phyloP scores from a whole-genome alignment of 164 flowering plant species.

The Piper longum region DNA sequence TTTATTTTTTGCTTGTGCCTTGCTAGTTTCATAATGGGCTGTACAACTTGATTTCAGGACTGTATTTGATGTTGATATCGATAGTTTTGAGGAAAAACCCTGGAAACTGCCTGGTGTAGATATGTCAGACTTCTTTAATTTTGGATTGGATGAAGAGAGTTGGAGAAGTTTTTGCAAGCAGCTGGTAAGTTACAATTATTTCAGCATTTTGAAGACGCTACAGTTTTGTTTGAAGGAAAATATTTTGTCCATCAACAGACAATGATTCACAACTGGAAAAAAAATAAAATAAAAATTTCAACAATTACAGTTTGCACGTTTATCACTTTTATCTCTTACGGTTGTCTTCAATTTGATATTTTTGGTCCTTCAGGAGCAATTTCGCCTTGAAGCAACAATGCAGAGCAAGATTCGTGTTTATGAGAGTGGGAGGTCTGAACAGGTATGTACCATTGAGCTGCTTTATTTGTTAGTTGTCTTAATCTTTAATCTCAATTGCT shows the following conservation, averaged over 20 bases:
- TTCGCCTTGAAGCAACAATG: conserved; percentile 91
- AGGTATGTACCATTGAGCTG: conserved; percentile 32
- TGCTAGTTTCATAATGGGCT: background rate
- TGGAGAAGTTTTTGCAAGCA: conserved; percentile 92
- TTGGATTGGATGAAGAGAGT: conserved; percentile 72
- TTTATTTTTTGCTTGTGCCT: too few species aligned
- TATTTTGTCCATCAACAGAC: background rate
- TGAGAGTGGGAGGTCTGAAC: conserved; percentile 90
- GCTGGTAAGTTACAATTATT: conserved; percentile 32
- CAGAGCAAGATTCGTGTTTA: conserved; percentile 93
- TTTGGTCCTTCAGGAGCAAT: conserved; percentile 57
- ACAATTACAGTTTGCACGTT: background rate
- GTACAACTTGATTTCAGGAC: conserved; percentile 38
- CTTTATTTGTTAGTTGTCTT: background rate
- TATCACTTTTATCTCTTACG: background rate
- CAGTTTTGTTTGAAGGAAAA: background rate
- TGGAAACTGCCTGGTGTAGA: conserved; percentile 77
- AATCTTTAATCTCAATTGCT: background rate
- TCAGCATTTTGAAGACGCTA: background rate
- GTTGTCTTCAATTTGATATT: background rate
- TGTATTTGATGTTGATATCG: conserved; percentile 83
- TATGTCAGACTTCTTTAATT: conserved; percentile 78
- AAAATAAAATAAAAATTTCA: too few species aligned
- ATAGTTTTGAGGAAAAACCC: conserved; percentile 78
- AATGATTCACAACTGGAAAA: background rate